Base-by-base conservation (phyloP, 371 early-diverging fungal species). In the Funneliformis caledonium region DNA sequence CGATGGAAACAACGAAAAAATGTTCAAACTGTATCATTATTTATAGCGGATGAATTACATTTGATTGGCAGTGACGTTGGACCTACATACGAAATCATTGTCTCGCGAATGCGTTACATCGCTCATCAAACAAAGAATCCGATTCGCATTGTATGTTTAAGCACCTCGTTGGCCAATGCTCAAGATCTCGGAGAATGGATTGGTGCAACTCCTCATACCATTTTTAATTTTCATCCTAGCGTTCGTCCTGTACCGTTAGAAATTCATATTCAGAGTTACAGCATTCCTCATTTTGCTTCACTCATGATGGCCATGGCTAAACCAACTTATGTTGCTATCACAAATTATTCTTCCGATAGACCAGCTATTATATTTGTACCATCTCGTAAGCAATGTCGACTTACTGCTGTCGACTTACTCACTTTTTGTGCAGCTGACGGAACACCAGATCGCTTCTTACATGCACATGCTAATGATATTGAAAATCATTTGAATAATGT, bases 41-140 rank as follows among this genome's bases (percentile, higher is more conserved):
- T 99, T 74, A 94, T 99, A 68, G 94, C 96, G 4, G 99, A 99
- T 84, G 99, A 99, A 83, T 84, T 99, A 62, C 99, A 99, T 85
- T 87, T 99, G 87, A 93, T 97, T 65, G 96, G 97, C 42, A 94
- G 96, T 43, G 92, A 89, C 47, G 81, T 91, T 59, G 97, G 97
- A 0, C 96, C 97, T 0, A 93, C 95, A 0, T 93, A 95, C 78
- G 99, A 99, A 88, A 93, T 96, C 2, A 92, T 97, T 81, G 92
- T 96, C 1, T 96, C 96, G 11, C 89, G 99, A 80, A 95, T 97
- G 96, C 91, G 97, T 37, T 97, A 92, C 83, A 96, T 99, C 80
- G 92, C 93, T 2, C 91, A 92, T 7, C 96, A 97, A 86, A 91
- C 93, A 4, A 93, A 95, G 79, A 86, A 88, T 22, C 84, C 90